These are phyloP conservation scores for Aspergillus tamarii DNA, from an alignment of 2,329 filamentous ascomycete species.

Conservation along the genomic window DNA sequence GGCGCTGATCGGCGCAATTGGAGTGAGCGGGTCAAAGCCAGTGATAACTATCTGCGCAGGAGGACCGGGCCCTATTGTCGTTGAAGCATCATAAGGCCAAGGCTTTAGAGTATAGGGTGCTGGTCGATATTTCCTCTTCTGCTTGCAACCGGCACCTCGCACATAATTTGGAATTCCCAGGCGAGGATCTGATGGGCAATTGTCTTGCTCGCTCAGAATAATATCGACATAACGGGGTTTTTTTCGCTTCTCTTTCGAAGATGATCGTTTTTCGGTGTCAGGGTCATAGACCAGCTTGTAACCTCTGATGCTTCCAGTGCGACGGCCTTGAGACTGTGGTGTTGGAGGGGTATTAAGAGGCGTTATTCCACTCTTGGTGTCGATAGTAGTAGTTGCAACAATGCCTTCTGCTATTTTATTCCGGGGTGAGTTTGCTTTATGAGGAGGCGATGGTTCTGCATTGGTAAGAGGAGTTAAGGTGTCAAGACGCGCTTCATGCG, in stretches of 20 bases:
- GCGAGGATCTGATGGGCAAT: constrained; percentile 79
- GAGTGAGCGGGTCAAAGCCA: constrained; percentile 91
- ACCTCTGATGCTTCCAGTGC: constrained; percentile 57
- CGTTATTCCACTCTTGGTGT: constrained; percentile 39
- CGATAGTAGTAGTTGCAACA: constrained; percentile 30
- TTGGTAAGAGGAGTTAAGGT: constrained; percentile 69
- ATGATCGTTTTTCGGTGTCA: constrained; percentile 60
- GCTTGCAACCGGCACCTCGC: constrained; percentile 64
- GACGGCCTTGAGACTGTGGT: constrained; percentile 54
- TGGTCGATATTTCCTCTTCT: constrained; percentile 72
- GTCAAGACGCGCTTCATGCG: constrained; percentile 56
- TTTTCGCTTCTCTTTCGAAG: constrained; percentile 59
- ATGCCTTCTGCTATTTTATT: constrained; percentile 42
- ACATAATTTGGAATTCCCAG: constrained; percentile 68
- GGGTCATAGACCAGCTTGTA: constrained; percentile 66
- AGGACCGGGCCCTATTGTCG: constrained; percentile 85
- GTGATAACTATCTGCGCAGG: constrained; percentile 89
- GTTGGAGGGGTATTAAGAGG: constrained; percentile 50
- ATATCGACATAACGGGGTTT: constrained; percentile 58
- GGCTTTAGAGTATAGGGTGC: constrained; percentile 78
- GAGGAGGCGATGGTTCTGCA: constrained; percentile 65
- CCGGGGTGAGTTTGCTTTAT: constrained; percentile 59
- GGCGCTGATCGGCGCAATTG: constrained; percentile 57
- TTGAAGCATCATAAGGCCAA: constrained; percentile 78
- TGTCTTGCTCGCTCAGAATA: constrained; percentile 57